These are phyloP conservation scores for Stagonosporopsis rhizophila DNA, from an alignment of 2,329 filamentous ascomycete genomes.

Conservation along the genomic window DNA sequence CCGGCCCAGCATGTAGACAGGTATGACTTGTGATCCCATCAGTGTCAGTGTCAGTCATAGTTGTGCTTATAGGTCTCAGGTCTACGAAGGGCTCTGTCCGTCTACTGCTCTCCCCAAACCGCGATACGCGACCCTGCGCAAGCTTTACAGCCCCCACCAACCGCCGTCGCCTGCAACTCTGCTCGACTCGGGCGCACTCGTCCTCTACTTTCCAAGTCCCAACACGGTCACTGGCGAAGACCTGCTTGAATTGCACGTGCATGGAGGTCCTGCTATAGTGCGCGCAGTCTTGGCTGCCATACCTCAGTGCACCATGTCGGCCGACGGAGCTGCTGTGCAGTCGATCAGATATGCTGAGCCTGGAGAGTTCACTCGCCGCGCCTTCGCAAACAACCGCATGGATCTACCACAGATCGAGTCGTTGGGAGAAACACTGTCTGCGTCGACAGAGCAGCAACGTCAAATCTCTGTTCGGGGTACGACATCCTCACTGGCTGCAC, in stretches of 20 bases:
- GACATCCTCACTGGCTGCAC: slow-evolving; percentile 70
- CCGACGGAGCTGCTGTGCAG: not conserved
- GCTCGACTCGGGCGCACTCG: slow-evolving; percentile 78
- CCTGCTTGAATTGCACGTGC: slow-evolving; percentile 90
- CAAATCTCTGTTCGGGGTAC: slow-evolving; percentile 82
- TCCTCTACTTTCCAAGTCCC: slow-evolving; percentile 83
- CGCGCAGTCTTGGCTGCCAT: slow-evolving; percentile 85
- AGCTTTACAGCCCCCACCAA: slow-evolving; percentile 67
- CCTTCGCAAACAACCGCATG: slow-evolving; percentile 85
- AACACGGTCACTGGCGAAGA: slow-evolving; percentile 91
- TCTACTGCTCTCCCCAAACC: slow-evolving; percentile 61
- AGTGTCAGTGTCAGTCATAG: not conserved
- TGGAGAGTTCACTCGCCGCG: slow-evolving; percentile 92
- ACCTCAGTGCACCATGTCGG: slow-evolving; percentile 55
- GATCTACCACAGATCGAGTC: slow-evolving; percentile 83
- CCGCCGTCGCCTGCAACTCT: slow-evolving; percentile 54
- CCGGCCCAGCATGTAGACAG: slow-evolving; percentile 75
- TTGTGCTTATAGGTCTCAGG: slow-evolving; percentile 49
- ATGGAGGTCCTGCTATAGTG: slow-evolving; percentile 88
- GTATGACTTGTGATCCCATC: slow-evolving; percentile 54
- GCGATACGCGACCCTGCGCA: slow-evolving; percentile 74
- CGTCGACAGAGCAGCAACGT: slow-evolving; percentile 90
- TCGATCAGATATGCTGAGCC: slow-evolving; percentile 86
- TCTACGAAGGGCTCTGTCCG: slow-evolving; percentile 71
- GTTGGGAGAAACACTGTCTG: slow-evolving; percentile 65